Evolutionary conservation across 2,329 filamentous ascomycete genomes (phyloP).

Genomic region (Neoascochyta sp.): DNA sequence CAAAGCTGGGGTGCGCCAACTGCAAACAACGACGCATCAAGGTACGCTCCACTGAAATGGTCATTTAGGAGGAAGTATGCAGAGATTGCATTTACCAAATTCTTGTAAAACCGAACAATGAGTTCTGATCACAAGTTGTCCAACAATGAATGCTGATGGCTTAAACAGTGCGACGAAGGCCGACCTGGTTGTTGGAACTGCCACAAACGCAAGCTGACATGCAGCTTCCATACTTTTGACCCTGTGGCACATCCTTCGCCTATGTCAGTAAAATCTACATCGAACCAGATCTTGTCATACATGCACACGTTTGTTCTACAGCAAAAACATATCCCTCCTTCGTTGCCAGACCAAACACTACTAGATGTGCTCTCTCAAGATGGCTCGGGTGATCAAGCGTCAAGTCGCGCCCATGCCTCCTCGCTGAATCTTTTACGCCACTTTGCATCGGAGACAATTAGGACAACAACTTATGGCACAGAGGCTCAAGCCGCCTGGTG

Average conservation of each 20-base stretch:
- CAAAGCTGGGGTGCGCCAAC: constrained; percentile 2
- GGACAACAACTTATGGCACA: constrained; percentile 14
- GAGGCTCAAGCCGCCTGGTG: constrained; percentile 17
- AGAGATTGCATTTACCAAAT: no score
- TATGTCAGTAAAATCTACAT: background rate
- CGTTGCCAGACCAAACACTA: constrained; percentile 9
- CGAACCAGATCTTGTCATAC: no score
- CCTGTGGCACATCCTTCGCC: constrained; percentile 4
- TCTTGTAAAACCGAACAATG: no score
- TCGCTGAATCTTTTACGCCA: constrained; percentile 20
- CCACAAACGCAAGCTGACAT: constrained; percentile 5
- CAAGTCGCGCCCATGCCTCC: constrained; percentile 8
- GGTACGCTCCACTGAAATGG: no score
- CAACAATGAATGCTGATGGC: constrained; percentile 1
- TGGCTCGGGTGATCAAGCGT: constrained; percentile 9
- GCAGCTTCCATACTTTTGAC: constrained; percentile 16
- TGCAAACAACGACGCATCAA: constrained; percentile 7
- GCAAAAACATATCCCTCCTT: constrained; percentile 1
- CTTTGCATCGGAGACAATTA: constrained; percentile 17
- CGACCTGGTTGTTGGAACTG: constrained; percentile 3
- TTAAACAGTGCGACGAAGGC: constrained; percentile 6
- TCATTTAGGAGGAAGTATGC: no score
- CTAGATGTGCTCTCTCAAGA: constrained; percentile 9
- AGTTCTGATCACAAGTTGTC: no score
- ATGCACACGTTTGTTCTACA: background rate